Conservation (phyloP, 1,284 basidiomycete genomes). For the Rhodotorula sp. region DNA sequence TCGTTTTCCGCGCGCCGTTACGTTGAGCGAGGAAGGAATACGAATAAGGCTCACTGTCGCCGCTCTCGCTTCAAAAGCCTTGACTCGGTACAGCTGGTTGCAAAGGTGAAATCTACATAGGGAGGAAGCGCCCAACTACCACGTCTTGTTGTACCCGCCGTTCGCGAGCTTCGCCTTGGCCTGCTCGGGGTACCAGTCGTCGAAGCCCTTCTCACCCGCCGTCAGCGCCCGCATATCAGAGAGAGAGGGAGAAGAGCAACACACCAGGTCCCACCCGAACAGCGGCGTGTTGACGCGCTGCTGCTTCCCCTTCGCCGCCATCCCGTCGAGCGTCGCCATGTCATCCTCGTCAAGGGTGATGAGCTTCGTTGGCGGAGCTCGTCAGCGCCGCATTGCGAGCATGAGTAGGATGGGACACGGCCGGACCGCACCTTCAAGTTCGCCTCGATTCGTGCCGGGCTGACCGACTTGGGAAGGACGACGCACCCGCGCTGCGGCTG, state of each 20-base stretch:
- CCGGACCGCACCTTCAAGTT: constrained; percentile 66
- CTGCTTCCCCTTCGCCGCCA: constrained; percentile 40
- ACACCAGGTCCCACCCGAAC: constrained; percentile 49
- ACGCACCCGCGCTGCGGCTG: constrained; percentile 56
- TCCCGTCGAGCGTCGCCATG: constrained; percentile 58
- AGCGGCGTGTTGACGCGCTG: constrained; percentile 31
- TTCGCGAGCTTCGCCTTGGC: not conserved
- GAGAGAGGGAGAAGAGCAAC: no score
- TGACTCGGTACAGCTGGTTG: no score
- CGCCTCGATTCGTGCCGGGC: constrained; percentile 66
- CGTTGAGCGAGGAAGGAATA: no score
- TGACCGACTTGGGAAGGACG: constrained; percentile 78
- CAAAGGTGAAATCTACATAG: no score
- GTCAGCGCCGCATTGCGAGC: constrained; percentile 8
- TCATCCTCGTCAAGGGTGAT: constrained; percentile 65
- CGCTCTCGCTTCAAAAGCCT: no score
- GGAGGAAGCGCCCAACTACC: no score
- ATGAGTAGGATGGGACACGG: no score
- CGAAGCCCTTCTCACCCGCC: no score
- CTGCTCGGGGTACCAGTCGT: constrained; percentile 5
- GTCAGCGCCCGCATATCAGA: no score
- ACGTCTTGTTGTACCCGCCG: constrained; percentile 3
- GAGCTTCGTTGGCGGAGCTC: constrained; percentile 53
- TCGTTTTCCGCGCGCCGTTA: no score
- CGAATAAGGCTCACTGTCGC: no score